Conservation (phyloP, 768 basidiomycete species). For the Leccinum broughii region DNA sequence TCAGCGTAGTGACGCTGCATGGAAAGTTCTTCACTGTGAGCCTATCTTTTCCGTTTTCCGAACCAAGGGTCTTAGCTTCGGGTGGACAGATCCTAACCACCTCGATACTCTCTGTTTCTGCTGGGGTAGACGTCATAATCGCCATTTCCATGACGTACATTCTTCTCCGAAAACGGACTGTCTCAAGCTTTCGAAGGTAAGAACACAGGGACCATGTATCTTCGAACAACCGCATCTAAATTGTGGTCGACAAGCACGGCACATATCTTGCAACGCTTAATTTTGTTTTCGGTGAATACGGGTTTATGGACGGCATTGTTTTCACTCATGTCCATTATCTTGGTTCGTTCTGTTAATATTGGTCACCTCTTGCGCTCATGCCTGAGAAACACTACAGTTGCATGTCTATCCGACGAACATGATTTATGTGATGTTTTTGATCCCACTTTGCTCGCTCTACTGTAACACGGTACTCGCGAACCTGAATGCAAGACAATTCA, state of each 20-base stretch:
- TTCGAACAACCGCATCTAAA: neutral
- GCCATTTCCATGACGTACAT: slow-evolving; percentile 7
- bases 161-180: slow-evolving; percentile 1
- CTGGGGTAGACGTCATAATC: slow-evolving; percentile 7
- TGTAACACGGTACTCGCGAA: slow-evolving; percentile 21
- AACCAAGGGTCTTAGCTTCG: neutral
- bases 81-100: neutral
- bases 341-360: slow-evolving; percentile 5
- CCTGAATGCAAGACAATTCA: slow-evolving; percentile 13
- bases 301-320: slow-evolving; percentile 51
- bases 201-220: neutral
- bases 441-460: slow-evolving; percentile 15
- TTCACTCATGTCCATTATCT: slow-evolving; percentile 39
- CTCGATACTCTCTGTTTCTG: neutral
- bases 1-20: neutral
- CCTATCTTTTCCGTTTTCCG: neutral
- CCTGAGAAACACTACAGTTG: neutral
- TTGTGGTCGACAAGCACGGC: slow-evolving; percentile 2
- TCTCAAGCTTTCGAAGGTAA: neutral
- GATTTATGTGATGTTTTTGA: neutral
- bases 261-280: slow-evolving; percentile 10
- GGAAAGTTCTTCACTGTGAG: neutral
- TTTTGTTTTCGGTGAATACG: slow-evolving; percentile 14
- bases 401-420: neutral
- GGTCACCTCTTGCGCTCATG: neutral